Evolutionary conservation across 768 basidiomycete species (phyloP).

Genomic region (Flagelloscypha sp.): DNA sequence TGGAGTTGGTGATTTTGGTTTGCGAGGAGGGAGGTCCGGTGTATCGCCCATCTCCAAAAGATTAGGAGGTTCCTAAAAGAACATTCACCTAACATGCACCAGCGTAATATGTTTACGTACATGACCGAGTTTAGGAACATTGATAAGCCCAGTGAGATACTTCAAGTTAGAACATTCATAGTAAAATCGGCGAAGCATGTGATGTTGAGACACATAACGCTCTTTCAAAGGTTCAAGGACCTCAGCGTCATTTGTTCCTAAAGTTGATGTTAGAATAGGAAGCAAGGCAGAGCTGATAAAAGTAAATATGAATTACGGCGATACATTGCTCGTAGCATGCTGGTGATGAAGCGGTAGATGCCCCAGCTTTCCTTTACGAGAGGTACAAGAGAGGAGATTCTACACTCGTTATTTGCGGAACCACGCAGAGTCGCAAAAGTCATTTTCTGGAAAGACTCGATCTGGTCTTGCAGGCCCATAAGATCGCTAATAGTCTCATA

Average conservation of each 20-base stretch:
- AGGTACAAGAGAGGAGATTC: constrained; percentile 92
- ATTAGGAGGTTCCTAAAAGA: constrained; percentile 86
- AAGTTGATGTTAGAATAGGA: constrained; percentile 4
- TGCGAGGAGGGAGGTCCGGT: constrained; percentile 83
- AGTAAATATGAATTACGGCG: constrained; percentile 48
- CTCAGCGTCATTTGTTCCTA: constrained; percentile 85
- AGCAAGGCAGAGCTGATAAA: neutral
- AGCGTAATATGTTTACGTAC: constrained; percentile 31
- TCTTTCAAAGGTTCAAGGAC: constrained; percentile 83
- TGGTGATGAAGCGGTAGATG: constrained; percentile 97
- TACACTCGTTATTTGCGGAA: constrained; percentile 92
- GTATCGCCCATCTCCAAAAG: constrained; percentile 73
- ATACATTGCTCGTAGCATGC: constrained; percentile 97
- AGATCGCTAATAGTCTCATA: constrained; percentile 98
- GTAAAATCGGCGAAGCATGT: constrained; percentile 92
- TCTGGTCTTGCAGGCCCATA: constrained; percentile 97
- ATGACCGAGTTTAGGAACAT: constrained; percentile 94
- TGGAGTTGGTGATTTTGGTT: constrained; percentile 54
- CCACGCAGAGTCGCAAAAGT: constrained; percentile 91
- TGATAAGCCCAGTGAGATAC: constrained; percentile 94
- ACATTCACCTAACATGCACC: constrained; percentile 1
- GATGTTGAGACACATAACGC: constrained; percentile 86
- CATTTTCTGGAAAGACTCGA: constrained; percentile 97
- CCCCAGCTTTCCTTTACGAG: constrained; percentile 99
- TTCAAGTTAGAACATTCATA: constrained; percentile 99